Evolutionary conservation across 352 stramenopile genomes (phyloP), one percentile per base, ranked within the genome.

Genomic region (Phytophthora citricola): DNA sequence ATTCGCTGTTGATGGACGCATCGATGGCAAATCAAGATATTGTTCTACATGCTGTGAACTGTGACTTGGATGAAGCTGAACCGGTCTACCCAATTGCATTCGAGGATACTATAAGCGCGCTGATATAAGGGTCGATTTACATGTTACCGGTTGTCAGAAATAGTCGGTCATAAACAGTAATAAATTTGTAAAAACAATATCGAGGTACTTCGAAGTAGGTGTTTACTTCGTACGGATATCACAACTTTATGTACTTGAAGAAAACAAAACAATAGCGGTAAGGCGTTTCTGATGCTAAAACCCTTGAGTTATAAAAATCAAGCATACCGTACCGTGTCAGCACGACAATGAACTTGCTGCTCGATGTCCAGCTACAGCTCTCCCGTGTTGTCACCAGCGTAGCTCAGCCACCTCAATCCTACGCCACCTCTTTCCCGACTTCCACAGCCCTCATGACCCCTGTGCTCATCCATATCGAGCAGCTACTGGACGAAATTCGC

Each of bases 1-100:
- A 69, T 14, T 69, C 54, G 5, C 40, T 14, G 1, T 17, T 68
- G 31, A 62, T 63, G 60, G 51, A 68, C 51, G 15, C 62, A 7
- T 59, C 46, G 14, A 40, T 59, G n/a, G 45, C 15, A n/a, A 69
- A 69, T 31, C 45, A 20, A 4, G 11, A 17, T 5, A 31, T 59
- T 6, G 45, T 69, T 38, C 32, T 65, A 3, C 45, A 59, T 27
- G 44, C 53, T 5, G 38, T 69, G n/a, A 52, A 48, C 12, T 65
- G 62, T 24, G 62, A 58, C 4, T 15, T 44, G 8, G 10, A 12
- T 4, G 44, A 39, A 43, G 44, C 7, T 5, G 46, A 12, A 40
- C 7, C 51, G 10, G 53, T 68, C 20, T 68, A 57, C n/a, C 60
- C 60, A 8, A 63, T 68, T 8, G 49, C 20, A 8, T 12, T 61